Base-by-base conservation (phyloP, 2,329 filamentous ascomycete species). In the Ophiostoma ips region DNA sequence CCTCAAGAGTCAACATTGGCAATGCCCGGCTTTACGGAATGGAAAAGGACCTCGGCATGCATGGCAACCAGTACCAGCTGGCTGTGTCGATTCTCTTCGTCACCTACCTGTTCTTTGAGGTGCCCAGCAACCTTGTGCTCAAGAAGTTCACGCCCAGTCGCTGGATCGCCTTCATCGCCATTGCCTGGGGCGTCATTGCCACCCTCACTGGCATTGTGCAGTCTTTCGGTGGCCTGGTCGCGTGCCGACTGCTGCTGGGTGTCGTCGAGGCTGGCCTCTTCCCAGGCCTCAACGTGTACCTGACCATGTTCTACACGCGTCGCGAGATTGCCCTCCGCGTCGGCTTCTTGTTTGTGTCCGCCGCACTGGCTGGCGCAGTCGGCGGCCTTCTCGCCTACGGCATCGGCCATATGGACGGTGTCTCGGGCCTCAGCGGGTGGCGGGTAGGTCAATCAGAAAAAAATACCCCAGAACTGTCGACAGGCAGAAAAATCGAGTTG, bases 231-330 rank as follows among this genome's bases (percentile, higher is more conserved):
- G 40, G 40, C 9, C 62, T 82, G 6, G 64, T 81, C 11, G 75
- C 69, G 13, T 77, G 72, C 50, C 73, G 78, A 10, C 59, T 82
- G 0, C 62, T 81, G 0, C 69, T 82, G 0, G 77, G 78, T 1
- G 61, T 74, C 3, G 70, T 77, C 13, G 78, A 81, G 61, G 76
- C 73, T 5, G 77, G 76, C 0, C 64, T 81, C 0, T 80, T 81
- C 55, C 77, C 78, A 0, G 76, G 76, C 1, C 66, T 79, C 52
- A 71, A 72, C 1, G 61, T 75, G 11, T 80, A 80, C 48, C 19
- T 56, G 3, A 49, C 40, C 47, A 56, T 53, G 53, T 48, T 55
- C 35, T 56, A 51, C 41, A 47, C 41, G 7, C 41, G 38, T 7
- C 43, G 44, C 4, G 55, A 56, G 46, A 48, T 53, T 10, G 33